phyloP scores from a whole-genome alignment of 176 grass and related monocot species.

The Hsuehochloa calcarea region DNA sequence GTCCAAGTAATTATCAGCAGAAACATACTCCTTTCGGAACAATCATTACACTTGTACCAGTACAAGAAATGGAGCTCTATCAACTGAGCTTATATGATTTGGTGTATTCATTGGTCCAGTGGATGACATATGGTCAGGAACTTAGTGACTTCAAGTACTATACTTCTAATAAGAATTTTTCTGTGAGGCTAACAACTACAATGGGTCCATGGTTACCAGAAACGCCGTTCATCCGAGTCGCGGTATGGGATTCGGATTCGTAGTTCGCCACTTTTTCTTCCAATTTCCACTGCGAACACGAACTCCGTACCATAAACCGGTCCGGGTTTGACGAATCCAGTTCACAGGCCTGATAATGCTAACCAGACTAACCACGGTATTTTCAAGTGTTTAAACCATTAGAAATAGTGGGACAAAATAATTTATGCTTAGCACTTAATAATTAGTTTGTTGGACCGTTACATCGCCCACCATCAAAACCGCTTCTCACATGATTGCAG shows the following conservation, averaged over 20 bases:
- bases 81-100: constrained; percentile 6
- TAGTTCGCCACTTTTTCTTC: too few species aligned
- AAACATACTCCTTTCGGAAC: constrained; percentile 5
- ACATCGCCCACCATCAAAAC: background rate
- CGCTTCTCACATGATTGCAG: background rate
- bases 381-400: background rate
- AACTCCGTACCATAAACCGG: too few species aligned
- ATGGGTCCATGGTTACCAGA: too few species aligned
- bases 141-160: background rate
- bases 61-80: background rate
- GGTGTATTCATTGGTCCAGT: background rate
- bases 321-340: too few species aligned
- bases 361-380: constrained; percentile 2
- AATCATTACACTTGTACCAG: background rate
- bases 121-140: background rate
- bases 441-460: background rate
- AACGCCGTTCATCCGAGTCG: too few species aligned
- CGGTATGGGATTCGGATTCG: too few species aligned
- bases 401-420: background rate
- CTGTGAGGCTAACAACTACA: background rate
- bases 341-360: too few species aligned
- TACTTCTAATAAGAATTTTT: background rate
- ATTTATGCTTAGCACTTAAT: background rate
- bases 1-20: background rate
- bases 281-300: too few species aligned